Base-by-base conservation (phyloP, 2,329 filamentous ascomycete species). In the Ciborinia camelliae region DNA sequence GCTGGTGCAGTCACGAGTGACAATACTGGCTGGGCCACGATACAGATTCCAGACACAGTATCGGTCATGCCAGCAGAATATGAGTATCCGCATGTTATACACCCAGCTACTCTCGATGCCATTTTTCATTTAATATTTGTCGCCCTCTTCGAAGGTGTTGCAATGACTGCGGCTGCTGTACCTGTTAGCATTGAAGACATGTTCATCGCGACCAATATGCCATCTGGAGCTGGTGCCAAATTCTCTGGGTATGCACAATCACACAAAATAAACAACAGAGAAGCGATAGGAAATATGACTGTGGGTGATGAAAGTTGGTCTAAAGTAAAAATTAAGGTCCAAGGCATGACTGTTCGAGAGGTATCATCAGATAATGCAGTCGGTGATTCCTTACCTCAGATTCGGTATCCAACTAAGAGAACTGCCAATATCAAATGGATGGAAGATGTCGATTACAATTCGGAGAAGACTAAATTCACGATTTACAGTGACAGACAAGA, bases 41-140 rank as follows among this genome's bases (percentile, higher is more conserved):
- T 50, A n/a, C 8, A 20, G 15, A 50, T 50, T 28, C 54, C 9
- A 23, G 20, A 32, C 28, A 45, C 28, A 43, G n/a, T 65, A 10
- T 63, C 67, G 30, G 62, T 68, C 6, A 77, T 77, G 75, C 75
- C 75, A 26, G 73, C 73, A 43, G 68, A 69, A 1, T 75, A 70
- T 65, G 65, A 73, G 39, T 64, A 68, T 65, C 76, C 79, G 3
- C 82, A 85, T 67, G 63, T 85, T 4, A 79, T 86, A 26, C 84
- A 87, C 67, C 84, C 84, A 0, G 79, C 81, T 4, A 85, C 83
- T 0, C 75, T 86, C 20, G 84, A 86, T 39, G 54, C 35, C 5
- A 28, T 41, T 23, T 41, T 57, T 20, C 54, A 57, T 45, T 26
- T 45, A n/a, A 20, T 50, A 28, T 50, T 50, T 50, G 47, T 28